These are phyloP conservation scores for Phaeosphaeriaceae sp. DNA, from an alignment of 2,329 filamentous ascomycete genomes.

Conservation along the genomic window DNA sequence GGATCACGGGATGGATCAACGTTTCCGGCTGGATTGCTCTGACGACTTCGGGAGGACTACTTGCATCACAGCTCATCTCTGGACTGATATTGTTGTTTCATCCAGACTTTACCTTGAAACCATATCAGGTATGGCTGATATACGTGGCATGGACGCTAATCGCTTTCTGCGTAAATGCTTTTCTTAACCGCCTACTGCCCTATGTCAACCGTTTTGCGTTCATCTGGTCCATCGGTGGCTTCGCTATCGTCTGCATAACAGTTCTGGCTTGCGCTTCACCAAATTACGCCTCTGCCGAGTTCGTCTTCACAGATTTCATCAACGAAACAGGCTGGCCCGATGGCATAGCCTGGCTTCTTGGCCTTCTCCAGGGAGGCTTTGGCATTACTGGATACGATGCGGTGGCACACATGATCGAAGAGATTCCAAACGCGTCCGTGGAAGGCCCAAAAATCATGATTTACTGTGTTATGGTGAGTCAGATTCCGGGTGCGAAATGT, in stretches of 20 bases:
- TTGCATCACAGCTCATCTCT: slow-evolving; percentile 71
- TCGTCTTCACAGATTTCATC: slow-evolving; percentile 72
- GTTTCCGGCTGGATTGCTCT: slow-evolving; percentile 73
- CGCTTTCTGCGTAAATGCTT: slow-evolving; percentile 70
- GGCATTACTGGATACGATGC: slow-evolving; percentile 63
- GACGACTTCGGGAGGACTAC: slow-evolving; percentile 70
- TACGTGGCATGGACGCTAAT: slow-evolving; percentile 69
- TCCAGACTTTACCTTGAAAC: slow-evolving; percentile 61
- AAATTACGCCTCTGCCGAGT: slow-evolving; percentile 67
- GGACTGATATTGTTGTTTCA: slow-evolving; percentile 70
- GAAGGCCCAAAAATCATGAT: slow-evolving; percentile 73
- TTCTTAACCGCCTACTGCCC: slow-evolving; percentile 67
- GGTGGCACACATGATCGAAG: slow-evolving; percentile 64
- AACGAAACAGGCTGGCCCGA: slow-evolving; percentile 75
- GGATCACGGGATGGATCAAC: slow-evolving; percentile 76
- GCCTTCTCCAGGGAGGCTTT: slow-evolving; percentile 61
- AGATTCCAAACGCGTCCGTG: slow-evolving; percentile 64
- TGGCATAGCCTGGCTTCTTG: slow-evolving; percentile 64
- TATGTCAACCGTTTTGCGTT: slow-evolving; percentile 73
- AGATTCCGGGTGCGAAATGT: no score
- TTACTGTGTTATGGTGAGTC: slow-evolving; percentile 67
- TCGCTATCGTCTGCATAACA: slow-evolving; percentile 73
- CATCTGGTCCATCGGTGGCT: slow-evolving; percentile 73
- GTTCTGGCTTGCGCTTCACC: slow-evolving; percentile 71
- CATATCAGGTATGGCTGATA: slow-evolving; percentile 77